Percentiles rank a stretch among this genome's conserved stretches.
These are phyloP conservation scores for Blastomyces percursus DNA, from an alignment of 2,329 filamentous ascomycete genomes.

Conservation along the genomic window DNA sequence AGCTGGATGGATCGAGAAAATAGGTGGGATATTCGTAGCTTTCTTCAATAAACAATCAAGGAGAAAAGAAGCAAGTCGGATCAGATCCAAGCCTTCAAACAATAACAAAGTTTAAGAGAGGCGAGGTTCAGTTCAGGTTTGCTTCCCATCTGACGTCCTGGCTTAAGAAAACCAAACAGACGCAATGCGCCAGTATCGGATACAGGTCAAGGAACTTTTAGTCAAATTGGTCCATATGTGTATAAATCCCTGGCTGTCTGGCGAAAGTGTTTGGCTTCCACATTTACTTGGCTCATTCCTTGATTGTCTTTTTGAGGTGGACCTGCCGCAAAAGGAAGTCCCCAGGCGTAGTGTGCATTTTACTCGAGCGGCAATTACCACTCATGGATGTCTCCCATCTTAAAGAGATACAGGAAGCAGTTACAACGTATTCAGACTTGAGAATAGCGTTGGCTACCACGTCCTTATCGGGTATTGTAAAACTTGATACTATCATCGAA, in stretches of 20 bases:
- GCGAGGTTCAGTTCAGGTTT: not conserved
- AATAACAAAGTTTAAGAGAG: not conserved
- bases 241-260: not conserved
- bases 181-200: not conserved
- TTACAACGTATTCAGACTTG: not conserved
- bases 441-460: not conserved
- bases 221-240: not conserved
- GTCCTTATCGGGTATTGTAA: not conserved
- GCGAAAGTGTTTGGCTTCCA: not conserved
- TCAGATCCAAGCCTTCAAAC: not conserved
- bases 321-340: not conserved
- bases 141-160: not conserved
- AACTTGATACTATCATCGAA: not conserved
- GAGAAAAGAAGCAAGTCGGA: slow-evolving; percentile 47
- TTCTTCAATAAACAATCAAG: slow-evolving; percentile 17
- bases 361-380: not conserved
- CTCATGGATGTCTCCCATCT: not conserved
- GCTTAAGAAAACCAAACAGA: not conserved
- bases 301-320: not conserved
- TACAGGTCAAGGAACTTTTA: not conserved
- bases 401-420: not conserved
- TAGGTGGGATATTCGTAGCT: not conserved
- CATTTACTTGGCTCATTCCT: not conserved
- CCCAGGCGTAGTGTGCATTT: not conserved
- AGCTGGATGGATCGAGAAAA: not conserved